Evolutionary conservation across 2,329 filamentous ascomycete genomes (phyloP), one percentile per base, ranked within the genome.

Genomic region (Paramyrothecium roridum): DNA sequence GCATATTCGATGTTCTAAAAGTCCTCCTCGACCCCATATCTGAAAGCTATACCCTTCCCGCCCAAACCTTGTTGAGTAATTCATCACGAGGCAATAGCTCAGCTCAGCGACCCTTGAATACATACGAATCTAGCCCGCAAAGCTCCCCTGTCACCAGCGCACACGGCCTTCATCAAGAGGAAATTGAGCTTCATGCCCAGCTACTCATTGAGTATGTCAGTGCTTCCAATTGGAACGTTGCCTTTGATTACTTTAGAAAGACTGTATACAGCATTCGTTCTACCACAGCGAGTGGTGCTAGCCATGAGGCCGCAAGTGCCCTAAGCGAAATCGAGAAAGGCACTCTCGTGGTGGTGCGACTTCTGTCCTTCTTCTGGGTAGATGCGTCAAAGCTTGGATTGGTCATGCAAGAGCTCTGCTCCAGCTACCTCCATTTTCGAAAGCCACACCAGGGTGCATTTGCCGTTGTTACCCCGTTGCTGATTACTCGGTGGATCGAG

Each of bases 401-500:
- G 20, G 66, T 89, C 52, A 80, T 89, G 40, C 84, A 87, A 61
- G 86, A 89, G 69, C 75, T 89, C 40, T 86, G 84, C 66, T 84
- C 84, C 21, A 85, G 80, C 64, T 89, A 88, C 66, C 75, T 88
- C 48, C 85, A 88, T 66, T 82, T 89, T 57, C 80, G 83, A 58
- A 86, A 83, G 61, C 69, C 80, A 1, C 85, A 84, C 63, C 86
- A 89, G 62, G 85, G 84, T 60, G 80, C 83, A 2, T 76, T 89
- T 34, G 84, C 85, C 47, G 75, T 85, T 43, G 77, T 86, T 16
- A 73, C 83, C n/a, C 85, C 86, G 7, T 69, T 87, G 52, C 71
- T 88, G 52, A 85, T 89, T 54, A 80, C 79, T 33, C 76, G 84
- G 59, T 89, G 86, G 86, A 78, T 89, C 37, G 84, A 88, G 62